These are phyloP conservation scores for Porodaedalea pini DNA, from an alignment of 1,284 basidiomycete species.

Conservation along the genomic window DNA sequence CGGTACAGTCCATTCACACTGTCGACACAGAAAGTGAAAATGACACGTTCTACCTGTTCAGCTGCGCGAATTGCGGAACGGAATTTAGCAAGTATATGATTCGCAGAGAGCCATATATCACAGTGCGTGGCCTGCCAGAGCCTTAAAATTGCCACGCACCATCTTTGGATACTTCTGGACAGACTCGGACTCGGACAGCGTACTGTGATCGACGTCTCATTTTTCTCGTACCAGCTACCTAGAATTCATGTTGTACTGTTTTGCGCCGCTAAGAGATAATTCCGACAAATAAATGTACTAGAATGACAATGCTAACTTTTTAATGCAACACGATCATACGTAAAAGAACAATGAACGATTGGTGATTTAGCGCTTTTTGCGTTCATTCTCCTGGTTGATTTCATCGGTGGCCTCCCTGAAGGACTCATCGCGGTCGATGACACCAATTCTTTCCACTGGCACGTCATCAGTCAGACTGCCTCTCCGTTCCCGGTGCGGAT, in stretches of 20 bases:
- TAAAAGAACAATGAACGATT: not conserved
- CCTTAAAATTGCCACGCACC: not conserved
- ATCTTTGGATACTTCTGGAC: slow-evolving; percentile 22
- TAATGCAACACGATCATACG: slow-evolving; percentile 1
- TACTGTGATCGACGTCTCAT: not conserved
- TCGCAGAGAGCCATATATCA: slow-evolving; percentile 40
- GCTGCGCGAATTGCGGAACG: slow-evolving; percentile 39
- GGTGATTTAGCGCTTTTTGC: slow-evolving; percentile 1
- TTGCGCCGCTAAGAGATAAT: not conserved
- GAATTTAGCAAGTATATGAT: slow-evolving; percentile 40
- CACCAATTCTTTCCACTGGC: slow-evolving; percentile 58
- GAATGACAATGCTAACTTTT: slow-evolving; percentile 2
- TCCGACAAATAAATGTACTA: slow-evolving; percentile 2
- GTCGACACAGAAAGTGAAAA: not conserved
- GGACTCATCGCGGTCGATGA: slow-evolving; percentile 47
- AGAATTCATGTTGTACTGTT: slow-evolving; percentile 1
- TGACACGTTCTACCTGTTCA: slow-evolving; percentile 18
- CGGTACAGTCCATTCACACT: slow-evolving; percentile 29
- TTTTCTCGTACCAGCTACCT: not conserved
- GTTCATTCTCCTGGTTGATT: slow-evolving; percentile 55
- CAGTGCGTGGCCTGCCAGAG: slow-evolving; percentile 35
- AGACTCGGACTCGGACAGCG: slow-evolving; percentile 1
- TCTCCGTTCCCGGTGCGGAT: slow-evolving; percentile 48
- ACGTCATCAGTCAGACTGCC: slow-evolving; percentile 62
- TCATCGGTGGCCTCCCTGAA: slow-evolving; percentile 56